Evolutionary conservation across 163 green algal genomes (phyloP).

Genomic region (Chlorella variabilis): DNA sequence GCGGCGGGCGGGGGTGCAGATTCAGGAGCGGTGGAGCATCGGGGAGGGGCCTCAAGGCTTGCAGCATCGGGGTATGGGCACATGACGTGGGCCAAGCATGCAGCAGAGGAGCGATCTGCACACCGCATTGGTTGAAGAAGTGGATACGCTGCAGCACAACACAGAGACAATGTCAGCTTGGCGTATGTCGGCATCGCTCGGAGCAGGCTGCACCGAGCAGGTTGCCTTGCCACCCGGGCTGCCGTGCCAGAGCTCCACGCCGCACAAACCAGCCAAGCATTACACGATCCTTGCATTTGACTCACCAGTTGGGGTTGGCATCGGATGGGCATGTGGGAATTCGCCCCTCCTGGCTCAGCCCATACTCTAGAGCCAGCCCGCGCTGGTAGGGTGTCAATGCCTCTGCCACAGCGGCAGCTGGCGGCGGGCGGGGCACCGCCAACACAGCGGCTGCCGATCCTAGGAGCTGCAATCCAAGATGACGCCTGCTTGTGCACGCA

Average conservation of each 20-base stretch:
- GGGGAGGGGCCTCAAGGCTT: no score
- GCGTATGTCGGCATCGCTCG: no score
- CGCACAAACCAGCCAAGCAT: no score
- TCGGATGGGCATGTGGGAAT: slow-evolving; percentile 35
- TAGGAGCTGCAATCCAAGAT: slow-evolving; percentile 2
- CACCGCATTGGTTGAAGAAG: slow-evolving; percentile 51
- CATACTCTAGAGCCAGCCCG: slow-evolving; percentile 36
- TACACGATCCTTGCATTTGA: no score
- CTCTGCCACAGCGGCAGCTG: neutral
- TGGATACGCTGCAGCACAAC: no score
- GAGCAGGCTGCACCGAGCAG: no score
- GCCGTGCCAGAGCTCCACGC: no score
- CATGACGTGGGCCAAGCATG: neutral
- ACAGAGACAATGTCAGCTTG: no score
- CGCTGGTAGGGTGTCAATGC: slow-evolving; percentile 35
- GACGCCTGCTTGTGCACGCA: no score
- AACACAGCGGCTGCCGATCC: neutral
- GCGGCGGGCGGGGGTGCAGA: neutral
- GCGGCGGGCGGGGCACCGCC: neutral
- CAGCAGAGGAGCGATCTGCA: no score
- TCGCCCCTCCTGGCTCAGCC: neutral
- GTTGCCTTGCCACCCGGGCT: no score
- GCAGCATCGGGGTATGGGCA: neutral
- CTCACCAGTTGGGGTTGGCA: slow-evolving; percentile 64
- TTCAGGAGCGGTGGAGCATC: neutral